A percentile compares a stretch with the other conserved stretches of the same genome.
These are phyloP conservation scores for Leccinum disarticulatum DNA, from an alignment of 768 basidiomycete genomes.

Conservation along the genomic window DNA sequence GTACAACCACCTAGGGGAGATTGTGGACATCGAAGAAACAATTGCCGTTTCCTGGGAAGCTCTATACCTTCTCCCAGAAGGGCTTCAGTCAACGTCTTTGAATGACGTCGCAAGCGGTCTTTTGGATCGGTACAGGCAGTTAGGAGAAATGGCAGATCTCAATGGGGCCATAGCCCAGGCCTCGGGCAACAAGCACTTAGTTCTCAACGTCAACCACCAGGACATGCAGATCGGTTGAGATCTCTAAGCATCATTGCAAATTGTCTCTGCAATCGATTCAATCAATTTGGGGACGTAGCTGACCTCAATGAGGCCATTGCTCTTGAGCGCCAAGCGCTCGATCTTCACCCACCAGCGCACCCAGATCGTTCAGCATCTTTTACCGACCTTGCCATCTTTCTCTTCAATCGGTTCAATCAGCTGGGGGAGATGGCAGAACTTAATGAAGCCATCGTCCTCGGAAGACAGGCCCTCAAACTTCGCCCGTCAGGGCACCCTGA, in stretches of 20 bases:
- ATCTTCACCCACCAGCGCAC: not conserved
- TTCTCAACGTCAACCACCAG: not conserved
- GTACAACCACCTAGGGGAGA: not conserved
- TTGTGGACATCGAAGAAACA: not conserved
- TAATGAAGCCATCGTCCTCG: not conserved
- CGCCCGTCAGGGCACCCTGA: not conserved
- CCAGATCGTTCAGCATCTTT: not conserved
- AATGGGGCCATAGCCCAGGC: not conserved
- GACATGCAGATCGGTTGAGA: not conserved
- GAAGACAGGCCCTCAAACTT: not conserved
- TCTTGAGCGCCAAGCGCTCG: not conserved
- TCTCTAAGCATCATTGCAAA: not conserved
- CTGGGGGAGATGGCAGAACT: not conserved
- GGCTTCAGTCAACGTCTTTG: not conserved
- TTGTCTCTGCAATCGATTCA: not conserved
- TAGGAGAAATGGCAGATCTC: not conserved
- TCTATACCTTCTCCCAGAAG: not conserved
- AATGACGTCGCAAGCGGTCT: not conserved
- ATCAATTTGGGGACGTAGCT: not conserved
- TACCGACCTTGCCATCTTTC: not conserved
- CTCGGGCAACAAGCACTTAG: not conserved
- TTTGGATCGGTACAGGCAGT: not conserved
- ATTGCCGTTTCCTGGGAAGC: not conserved
- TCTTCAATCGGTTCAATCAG: not conserved
- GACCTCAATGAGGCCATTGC: not conserved